phyloP scores from a whole-genome alignment of 805 yeast species.

The Candida qinlingensis region DNA sequence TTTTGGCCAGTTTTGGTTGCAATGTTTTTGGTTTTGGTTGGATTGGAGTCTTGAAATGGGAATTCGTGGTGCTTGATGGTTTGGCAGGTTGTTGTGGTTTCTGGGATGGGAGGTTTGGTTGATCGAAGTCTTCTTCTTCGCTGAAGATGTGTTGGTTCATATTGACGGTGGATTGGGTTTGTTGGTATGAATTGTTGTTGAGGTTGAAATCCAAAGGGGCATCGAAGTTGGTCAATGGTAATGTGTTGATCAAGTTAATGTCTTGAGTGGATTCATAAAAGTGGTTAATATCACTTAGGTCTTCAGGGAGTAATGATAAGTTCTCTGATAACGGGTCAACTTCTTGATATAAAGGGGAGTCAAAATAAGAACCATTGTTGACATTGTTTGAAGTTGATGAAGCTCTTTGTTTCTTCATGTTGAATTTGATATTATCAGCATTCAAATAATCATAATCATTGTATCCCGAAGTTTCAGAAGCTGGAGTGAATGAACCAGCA shows the following conservation, averaged over 20 bases:
- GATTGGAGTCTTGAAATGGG: slow-evolving; percentile 2
- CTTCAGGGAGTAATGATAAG: slow-evolving; percentile 12
- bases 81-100: neutral
- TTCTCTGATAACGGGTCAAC: slow-evolving; percentile 15
- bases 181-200: neutral
- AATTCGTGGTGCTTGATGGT: neutral
- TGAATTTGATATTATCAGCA: neutral
- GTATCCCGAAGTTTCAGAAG: slow-evolving; percentile 4
- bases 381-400: slow-evolving; percentile 1
- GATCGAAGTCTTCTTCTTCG: neutral
- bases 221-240: slow-evolving; percentile 7
- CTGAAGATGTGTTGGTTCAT: neutral
- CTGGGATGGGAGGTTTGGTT: neutral
- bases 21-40: neutral
- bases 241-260: slow-evolving; percentile 1
- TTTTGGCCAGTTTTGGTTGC: neutral
- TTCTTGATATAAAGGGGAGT: slow-evolving; percentile 18
- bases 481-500: slow-evolving; percentile 8
- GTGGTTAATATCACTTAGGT: slow-evolving; percentile 17
- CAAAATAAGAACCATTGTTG: slow-evolving; percentile 8
- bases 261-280: slow-evolving; percentile 8
- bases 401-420: slow-evolving; percentile 9
- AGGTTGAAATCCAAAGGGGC: neutral
- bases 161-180: neutral
- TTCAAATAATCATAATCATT: slow-evolving; percentile 4